Evolutionary conservation across 2,329 filamentous ascomycete species (phyloP).

Genomic region (Trichoderma afroharzianum): DNA sequence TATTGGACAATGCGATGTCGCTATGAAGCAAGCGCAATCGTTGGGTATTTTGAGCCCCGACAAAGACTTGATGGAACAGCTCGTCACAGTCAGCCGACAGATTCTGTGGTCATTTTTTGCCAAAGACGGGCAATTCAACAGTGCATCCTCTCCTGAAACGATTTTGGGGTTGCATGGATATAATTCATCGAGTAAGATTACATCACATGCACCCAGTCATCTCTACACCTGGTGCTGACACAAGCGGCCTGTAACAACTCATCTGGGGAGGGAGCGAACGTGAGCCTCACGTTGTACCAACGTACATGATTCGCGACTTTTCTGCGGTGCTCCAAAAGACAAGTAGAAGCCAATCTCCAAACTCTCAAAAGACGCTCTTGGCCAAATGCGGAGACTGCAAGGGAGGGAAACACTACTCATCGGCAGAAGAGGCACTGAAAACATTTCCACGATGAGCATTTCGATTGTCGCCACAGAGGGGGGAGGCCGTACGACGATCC

Average conservation of each 20-base stretch:
- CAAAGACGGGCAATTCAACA: background rate
- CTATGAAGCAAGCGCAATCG: background rate
- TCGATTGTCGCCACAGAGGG: background rate
- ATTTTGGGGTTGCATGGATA: conserved; percentile 11
- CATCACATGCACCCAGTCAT: background rate
- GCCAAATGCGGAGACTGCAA: background rate
- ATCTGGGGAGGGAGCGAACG: background rate
- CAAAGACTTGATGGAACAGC: background rate
- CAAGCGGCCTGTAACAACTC: background rate
- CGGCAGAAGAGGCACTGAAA: background rate
- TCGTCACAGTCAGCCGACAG: background rate
- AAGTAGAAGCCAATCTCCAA: background rate
- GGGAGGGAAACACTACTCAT: background rate
- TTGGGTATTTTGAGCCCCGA: background rate
- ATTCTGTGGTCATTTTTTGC: background rate
- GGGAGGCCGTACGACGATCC: background rate
- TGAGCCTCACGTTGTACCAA: too few relatives aligned
- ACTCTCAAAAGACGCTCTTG: background rate
- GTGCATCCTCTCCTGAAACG: background rate
- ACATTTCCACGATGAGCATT: background rate
- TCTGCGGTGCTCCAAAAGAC: background rate
- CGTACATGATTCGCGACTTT: background rate
- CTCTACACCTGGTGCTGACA: background rate
- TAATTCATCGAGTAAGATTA: background rate
- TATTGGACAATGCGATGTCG: background rate